Evolutionary conservation across 768 basidiomycete genomes (phyloP), one percentile per base, ranked within the genome.

Genomic region (Artomyces pyxidatus): DNA sequence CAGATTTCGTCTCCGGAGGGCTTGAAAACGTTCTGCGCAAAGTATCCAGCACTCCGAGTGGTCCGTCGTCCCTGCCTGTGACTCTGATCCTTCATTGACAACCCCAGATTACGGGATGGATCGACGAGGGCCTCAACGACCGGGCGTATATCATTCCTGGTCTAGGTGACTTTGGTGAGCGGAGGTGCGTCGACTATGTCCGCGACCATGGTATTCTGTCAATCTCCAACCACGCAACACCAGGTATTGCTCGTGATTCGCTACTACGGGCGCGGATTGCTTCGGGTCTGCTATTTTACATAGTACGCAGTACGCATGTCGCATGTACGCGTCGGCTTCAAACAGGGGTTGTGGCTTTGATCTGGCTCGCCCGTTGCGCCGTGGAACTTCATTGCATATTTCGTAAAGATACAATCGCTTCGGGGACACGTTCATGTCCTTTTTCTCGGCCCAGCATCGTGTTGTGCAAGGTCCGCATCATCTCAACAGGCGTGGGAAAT

Each of bases 151-250:
- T 94, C 57, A 81, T 93, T 48, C 92, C 91, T 7, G 92, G 93
- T 25, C 72, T 97, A n/a, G 93, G 93, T n/a, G 93, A 97, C 63
- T 97, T 97, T 63, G 93, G 93, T 45, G 93, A 95, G 63, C 71
- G 89, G 62, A 83, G 89, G 87, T 85, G 58, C 53, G 67, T 30
- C 12, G 9, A 39, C 32, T 12, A 12, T 28, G 3, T 10, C 11
- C 29, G 12, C 8, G 25, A 17, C 30, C n/a, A n/a, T n/a, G n/a
- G n/a, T n/a, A n/a, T 23, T 10, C 12, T 14, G 5, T 28, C 40
- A 28, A 38, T 17, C 27, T 29, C n/a, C n/a, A n/a, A n/a, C n/a
- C n/a, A n/a, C n/a, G 8, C 38, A n/a, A 19, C 29, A 35, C 19
- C 43, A 55, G 54, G 43, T 55, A 55, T 45, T 55, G 54, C n/a